Percentiles rank a stretch among this genome's conserved stretches.
Conservation (phyloP, 768 basidiomycete species). For the Pleurotus giganteus region DNA sequence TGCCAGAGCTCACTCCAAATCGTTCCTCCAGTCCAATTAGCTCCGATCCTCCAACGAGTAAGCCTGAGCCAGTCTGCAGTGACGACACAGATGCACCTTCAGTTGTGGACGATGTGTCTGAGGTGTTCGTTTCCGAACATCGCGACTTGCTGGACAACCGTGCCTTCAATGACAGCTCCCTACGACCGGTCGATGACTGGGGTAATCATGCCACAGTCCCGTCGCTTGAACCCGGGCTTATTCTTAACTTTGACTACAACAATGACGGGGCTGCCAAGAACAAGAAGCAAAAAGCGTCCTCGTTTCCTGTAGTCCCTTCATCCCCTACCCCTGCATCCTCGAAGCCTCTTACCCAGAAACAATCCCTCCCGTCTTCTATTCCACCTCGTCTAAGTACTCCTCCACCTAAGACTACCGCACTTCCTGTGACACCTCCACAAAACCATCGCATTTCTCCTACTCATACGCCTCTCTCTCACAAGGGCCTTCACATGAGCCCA, state of each 20-base stretch:
- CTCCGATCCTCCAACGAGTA: slow-evolving; percentile 36
- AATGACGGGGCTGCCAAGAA: slow-evolving; percentile 11
- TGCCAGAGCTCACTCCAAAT: slow-evolving; percentile 67
- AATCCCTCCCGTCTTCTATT: slow-evolving; percentile 2
- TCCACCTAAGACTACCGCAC: slow-evolving; percentile 17
- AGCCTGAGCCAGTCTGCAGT: slow-evolving; percentile 23
- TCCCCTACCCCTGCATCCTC: slow-evolving; percentile 37
- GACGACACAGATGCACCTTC: slow-evolving; percentile 12
- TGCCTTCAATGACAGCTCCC: slow-evolving; percentile 31
- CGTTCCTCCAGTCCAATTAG: slow-evolving; percentile 62
- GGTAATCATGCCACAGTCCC: slow-evolving; percentile 30
- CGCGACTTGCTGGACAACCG: slow-evolving; percentile 23
- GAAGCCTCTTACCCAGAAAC: slow-evolving; percentile 1
- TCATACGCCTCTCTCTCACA: slow-evolving; percentile 68
- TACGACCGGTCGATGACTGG: slow-evolving; percentile 46
- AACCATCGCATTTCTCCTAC: slow-evolving; percentile 46
- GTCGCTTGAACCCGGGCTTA: slow-evolving; percentile 38
- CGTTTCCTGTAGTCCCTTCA: slow-evolving; percentile 39
- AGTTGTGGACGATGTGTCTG: not conserved
- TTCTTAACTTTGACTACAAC: slow-evolving; percentile 29
- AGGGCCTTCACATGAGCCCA: slow-evolving; percentile 69
- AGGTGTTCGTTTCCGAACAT: not conserved
- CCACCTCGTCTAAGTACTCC: not conserved
- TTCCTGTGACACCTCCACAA: slow-evolving; percentile 19
- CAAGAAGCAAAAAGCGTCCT: slow-evolving; percentile 32